Evolutionary conservation across 2,329 filamentous ascomycete genomes (phyloP), one percentile per base, ranked within the genome.

Genomic region (Monosporascus sp.): DNA sequence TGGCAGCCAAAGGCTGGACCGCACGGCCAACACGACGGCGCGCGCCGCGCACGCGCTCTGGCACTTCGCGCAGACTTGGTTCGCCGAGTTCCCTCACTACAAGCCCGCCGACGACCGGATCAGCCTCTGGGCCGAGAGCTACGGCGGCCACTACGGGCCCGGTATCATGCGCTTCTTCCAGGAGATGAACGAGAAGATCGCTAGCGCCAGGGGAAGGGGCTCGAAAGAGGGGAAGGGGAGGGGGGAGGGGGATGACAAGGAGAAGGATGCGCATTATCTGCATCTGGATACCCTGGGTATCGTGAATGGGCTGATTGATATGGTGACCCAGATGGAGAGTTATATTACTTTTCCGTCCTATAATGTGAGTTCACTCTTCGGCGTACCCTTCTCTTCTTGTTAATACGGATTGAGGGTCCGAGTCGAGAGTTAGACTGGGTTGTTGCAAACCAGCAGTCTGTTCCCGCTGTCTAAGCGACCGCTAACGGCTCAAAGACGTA

Each of bases 241-340:
- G n/a, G n/a, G n/a, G n/a, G n/a, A 5, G 3, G 40, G n/a, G 40
- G 7, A 22, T 11, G 40, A 14, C 7, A 43, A 5, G 15, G 40
- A 5, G 40, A 40, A 43, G 40, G 40, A 15, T 20, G 40, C 40
- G 40, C 40, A 43, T 3, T 43, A 43, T 20, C 40, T 88, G 48
- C 78, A 80, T 51, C 73, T 91, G 8, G 73, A 72, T 15, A 81
- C 86, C 0, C 69, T 91, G 0, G 86, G 87, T 22, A 87, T 91
- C 54, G 74, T 89, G 54, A 89, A 91, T 65, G 87, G 86, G 14
- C 82, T 86, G 58, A 73, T 91, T 37, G 88, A 91, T 63, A 76
- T 80, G 59, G 66, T 83, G 31, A 74, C 84, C 1, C 85, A 90
- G 68, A 73, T 74, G 3, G 40, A 43, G 18, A 24, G 18, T 43